Base-by-base conservation (phyloP, 78 protist genomes). In the Dictyostelium discoideum region DNA sequence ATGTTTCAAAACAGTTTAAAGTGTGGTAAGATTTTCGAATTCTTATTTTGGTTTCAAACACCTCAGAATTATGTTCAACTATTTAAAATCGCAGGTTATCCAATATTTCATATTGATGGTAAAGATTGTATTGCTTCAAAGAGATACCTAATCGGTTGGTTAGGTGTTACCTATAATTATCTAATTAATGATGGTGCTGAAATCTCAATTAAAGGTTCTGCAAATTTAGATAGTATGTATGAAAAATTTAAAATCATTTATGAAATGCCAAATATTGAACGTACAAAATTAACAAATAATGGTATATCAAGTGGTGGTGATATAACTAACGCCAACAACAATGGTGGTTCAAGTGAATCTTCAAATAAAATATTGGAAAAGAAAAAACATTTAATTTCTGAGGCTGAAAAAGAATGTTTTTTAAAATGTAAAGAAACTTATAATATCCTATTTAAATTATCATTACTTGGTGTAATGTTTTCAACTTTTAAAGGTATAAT, bases 391-490 rank as follows among this genome's bases (percentile, higher is more conserved):
- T 50, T 73, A 18, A 22, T 90, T 5, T 37, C 95, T 14, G 83
- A 80, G 22, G 95, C 84, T 24, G 87, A 90, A 20, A 60, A 69
- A 54, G 44, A 32, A 46, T 60, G 77, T 29, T 90, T 90, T 44
- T 63, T 48, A 18, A 63, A 48, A n/a, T 80, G 89, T 82, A 80
- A 77, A 73, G 85, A 82, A 24, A 90, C 89, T 3, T 90, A 90
- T 39, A 90, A 90, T 90, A 73, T 82, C 7, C 6, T 90, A 48
- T 90, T 90, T 73, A 90, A 69, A 82, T 39, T 90, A n/a, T 24
- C 57, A 13, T 39, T 90, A 29, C 39, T 90, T 3, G 95, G 95
- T 48, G 95, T 90, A 1, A 90, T 90, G 95, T 90, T 90, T 90
- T 90, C 95, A 46, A 90, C 95, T 22, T 54, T 90, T 8, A 83